A percentile compares a stretch with the other conserved stretches of the same genome.
Evolutionary conservation across 1,284 basidiomycete genomes (phyloP).

Genomic region (Takashimella tepidaria): DNA sequence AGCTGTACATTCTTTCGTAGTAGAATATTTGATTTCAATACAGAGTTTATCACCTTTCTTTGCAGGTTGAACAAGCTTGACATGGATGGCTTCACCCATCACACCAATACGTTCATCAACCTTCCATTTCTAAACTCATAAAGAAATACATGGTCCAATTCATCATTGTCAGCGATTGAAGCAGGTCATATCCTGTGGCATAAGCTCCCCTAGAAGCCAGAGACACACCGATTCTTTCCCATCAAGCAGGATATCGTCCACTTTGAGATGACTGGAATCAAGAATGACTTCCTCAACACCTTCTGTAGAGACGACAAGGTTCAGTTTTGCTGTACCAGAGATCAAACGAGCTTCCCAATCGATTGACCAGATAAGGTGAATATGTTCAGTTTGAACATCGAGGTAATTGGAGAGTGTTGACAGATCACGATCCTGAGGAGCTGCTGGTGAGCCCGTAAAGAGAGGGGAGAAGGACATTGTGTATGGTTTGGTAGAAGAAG

Average conservation of each 20-base stretch:
- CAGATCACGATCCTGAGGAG: constrained; percentile 53
- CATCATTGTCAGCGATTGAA: constrained; percentile 12
- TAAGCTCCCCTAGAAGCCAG: too few relatives aligned
- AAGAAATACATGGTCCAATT: too few relatives aligned
- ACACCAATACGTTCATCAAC: constrained; percentile 41
- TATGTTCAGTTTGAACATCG: constrained; percentile 61
- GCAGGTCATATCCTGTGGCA: constrained; percentile 4
- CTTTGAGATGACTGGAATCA: constrained; percentile 70
- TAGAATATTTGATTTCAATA: constrained; percentile 66
- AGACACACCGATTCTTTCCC: constrained; percentile 54
- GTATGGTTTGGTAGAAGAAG: not conserved
- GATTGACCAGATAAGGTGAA: constrained; percentile 74
- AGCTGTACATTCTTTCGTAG: constrained; percentile 72
- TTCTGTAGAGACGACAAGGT: constrained; percentile 52
- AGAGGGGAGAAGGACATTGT: constrained; percentile 33
- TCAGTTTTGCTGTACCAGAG: constrained; percentile 63
- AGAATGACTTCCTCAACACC: constrained; percentile 67
- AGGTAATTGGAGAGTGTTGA: constrained; percentile 76
- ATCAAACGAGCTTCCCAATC: constrained; percentile 69
- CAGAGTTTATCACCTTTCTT: constrained; percentile 45
- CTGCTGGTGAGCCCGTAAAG: constrained; percentile 10
- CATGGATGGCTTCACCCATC: constrained; percentile 46
- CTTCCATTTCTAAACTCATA: constrained; percentile 64
- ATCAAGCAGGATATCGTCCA: constrained; percentile 57
- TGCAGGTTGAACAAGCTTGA: constrained; percentile 38